Evolutionary conservation across 345 rosid species (phyloP), one percentile per base, ranked within the genome.

Genomic region (Boechera stricta): DNA sequence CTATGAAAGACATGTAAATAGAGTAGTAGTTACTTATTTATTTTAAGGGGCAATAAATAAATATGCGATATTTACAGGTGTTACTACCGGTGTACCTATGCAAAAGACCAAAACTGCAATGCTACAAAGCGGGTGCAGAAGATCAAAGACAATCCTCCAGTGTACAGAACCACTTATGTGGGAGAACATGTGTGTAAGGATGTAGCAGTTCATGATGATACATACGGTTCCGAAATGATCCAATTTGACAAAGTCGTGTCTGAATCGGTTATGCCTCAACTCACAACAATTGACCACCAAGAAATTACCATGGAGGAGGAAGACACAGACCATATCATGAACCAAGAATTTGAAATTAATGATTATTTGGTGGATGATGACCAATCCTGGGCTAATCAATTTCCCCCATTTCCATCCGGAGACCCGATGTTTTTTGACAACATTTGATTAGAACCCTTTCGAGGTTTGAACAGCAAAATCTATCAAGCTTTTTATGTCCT

Each of bases 41-140:
- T 39, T 39, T 10, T 9, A 39, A 39, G 10, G 2, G 12, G 11
- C 11, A 9, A 39, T 9, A 39, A 33, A 26, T 26, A 36, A 36
- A 9, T 21, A 26, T 42, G 44, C 1, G 5, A 10, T 71, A 3
- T 32, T 41, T 26, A 8, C 36, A 85, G 86, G 82, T 67, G 56
- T 66, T 84, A 86, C 75, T 86, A 45, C n/a, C 74, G 83, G 5
- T 86, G 89, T 67, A 63, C 83, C 1, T 80, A 86, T 81, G 78
- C 71, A 59, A 10, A 8, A 33, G 85, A 82, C 12, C 79, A 63
- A 41, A 69, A 80, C 13, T 86, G 89, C 58, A 71, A 44, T 39
- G 89, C 89, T 51, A 76, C 67, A 18, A 86, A 86, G 28, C 83
- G 78, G 38, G 89, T 86, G 38, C 87, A 86, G 38, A 60, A 53